phyloP scores from a whole-genome alignment of 495 filamentous ascomycete species.

The Penicillium egyptiacum region DNA sequence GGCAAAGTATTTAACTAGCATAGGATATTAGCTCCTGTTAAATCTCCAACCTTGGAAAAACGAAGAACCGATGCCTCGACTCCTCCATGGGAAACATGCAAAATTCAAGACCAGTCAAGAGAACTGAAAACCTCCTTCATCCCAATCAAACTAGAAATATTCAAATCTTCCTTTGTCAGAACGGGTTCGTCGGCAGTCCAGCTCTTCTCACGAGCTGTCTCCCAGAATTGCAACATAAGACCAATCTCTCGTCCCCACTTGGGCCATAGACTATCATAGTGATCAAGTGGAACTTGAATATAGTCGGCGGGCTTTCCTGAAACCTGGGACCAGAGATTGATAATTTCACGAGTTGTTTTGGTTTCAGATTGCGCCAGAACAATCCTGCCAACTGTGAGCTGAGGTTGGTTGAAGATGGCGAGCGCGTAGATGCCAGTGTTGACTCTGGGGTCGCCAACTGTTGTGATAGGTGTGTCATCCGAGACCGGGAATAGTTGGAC shows the following conservation, averaged over 20 bases:
- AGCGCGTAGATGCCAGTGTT: slow-evolving; percentile 42
- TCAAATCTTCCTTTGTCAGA: slow-evolving; percentile 10
- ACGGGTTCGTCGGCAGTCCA: slow-evolving; percentile 10
- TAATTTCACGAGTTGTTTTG: slow-evolving; percentile 31
- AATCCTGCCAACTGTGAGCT: slow-evolving; percentile 28
- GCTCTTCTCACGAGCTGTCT: slow-evolving; percentile 5
- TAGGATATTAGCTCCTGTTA: too few species aligned
- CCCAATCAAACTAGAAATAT: slow-evolving; percentile 12
- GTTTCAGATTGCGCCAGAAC: slow-evolving; percentile 33
- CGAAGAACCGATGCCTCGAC: too few species aligned
- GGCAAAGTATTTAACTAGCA: too few species aligned
- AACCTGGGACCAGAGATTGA: slow-evolving; percentile 37
- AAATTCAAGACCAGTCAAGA: background rate
- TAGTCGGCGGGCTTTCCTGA: slow-evolving; percentile 31
- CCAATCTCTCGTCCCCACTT: slow-evolving; percentile 17
- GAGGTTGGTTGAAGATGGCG: slow-evolving; percentile 40
- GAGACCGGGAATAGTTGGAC: slow-evolving; percentile 32
- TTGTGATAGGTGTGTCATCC: slow-evolving; percentile 31
- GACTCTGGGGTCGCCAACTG: slow-evolving; percentile 37
- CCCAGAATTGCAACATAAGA: slow-evolving; percentile 12
- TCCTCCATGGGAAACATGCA: too few species aligned
- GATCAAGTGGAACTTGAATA: slow-evolving; percentile 15
- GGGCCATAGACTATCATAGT: slow-evolving; percentile 17
- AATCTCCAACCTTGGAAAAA: too few species aligned
- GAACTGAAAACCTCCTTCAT: slow-evolving; percentile 12